phyloP scores from a whole-genome alignment of 345 rosid species.

The Erysimum cheiranthoides region DNA sequence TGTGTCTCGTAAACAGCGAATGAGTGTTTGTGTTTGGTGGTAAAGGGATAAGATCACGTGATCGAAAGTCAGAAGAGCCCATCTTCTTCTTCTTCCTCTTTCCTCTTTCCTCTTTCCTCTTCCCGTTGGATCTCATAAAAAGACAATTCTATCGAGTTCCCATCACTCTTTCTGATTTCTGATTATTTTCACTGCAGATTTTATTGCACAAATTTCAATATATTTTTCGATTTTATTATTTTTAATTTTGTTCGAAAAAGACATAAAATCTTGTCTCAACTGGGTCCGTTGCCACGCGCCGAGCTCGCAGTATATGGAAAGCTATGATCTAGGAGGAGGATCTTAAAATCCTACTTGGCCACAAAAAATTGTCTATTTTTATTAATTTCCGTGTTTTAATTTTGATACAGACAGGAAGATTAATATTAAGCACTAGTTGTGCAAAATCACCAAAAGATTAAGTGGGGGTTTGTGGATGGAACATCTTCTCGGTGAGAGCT shows the following conservation, averaged over 20 bases:
- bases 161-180: conserved; percentile 37
- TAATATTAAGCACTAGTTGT: conserved; percentile 36
- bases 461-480: conserved; percentile 42
- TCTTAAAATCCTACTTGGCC: conserved; percentile 44
- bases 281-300: conserved; percentile 43
- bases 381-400: background rate
- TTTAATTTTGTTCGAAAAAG: background rate
- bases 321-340: conserved; percentile 35
- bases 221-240: background rate
- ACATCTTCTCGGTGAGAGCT: conserved; percentile 48
- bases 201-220: conserved; percentile 1
- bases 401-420: conserved; percentile 31
- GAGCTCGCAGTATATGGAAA: conserved; percentile 35
- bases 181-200: background rate
- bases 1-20: conserved; percentile 33
- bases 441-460: conserved; percentile 15
- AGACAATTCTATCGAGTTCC: conserved; percentile 16
- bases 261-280: background rate
- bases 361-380: conserved; percentile 21
- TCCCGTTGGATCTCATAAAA: conserved; percentile 39
- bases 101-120: background rate
- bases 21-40: conserved; percentile 18
- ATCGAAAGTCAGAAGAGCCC: conserved; percentile 28
- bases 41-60: conserved; percentile 48
- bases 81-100: conserved; percentile 13